A percentile compares a stretch with the other conserved stretches of the same genome.
Evolutionary conservation across 2,329 filamentous ascomycete genomes (phyloP).

Genomic region (Parasarocladium wereldwijsianum): DNA sequence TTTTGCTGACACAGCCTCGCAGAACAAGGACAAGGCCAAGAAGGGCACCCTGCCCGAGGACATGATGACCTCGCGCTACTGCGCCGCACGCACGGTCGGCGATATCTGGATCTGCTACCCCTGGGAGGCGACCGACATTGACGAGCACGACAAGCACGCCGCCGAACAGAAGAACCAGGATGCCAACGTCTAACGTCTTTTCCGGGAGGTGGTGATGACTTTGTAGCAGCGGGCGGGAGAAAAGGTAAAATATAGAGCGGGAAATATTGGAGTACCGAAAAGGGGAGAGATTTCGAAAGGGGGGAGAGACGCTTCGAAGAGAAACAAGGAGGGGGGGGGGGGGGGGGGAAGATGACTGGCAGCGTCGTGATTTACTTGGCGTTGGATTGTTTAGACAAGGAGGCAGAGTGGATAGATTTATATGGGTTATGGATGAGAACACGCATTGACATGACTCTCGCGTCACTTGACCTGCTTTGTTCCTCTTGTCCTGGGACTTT

Average conservation of each 20-base stretch:
- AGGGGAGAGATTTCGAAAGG: not conserved
- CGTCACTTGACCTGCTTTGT: too few relatives aligned
- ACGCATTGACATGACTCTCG: too few relatives aligned
- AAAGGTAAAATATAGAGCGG: too few relatives aligned
- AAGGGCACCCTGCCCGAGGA: conserved; percentile 71
- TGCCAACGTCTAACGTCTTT: conserved; percentile 1
- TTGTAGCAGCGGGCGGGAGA: too few relatives aligned
- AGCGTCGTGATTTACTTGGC: too few relatives aligned
- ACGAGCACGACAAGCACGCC: conserved; percentile 71
- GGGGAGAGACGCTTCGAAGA: not conserved
- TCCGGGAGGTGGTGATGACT: too few relatives aligned
- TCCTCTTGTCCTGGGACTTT: too few relatives aligned
- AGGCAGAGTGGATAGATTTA: too few relatives aligned
- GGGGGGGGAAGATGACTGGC: too few relatives aligned
- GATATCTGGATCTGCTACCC: conserved; percentile 99
- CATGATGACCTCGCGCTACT: conserved; percentile 63
- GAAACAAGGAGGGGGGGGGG: not conserved
- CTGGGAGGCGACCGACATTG: conserved; percentile 91
- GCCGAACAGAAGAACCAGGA: conserved; percentile 22
- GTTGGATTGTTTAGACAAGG: too few relatives aligned
- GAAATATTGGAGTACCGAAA: too few relatives aligned
- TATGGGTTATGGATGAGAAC: too few relatives aligned
- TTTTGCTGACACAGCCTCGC: conserved; percentile 4
- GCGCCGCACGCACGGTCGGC: conserved; percentile 74
- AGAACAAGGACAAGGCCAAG: conserved; percentile 97